phyloP scores from a whole-genome alignment of 1,284 basidiomycete genomes.

The Blastosporella zonata region DNA sequence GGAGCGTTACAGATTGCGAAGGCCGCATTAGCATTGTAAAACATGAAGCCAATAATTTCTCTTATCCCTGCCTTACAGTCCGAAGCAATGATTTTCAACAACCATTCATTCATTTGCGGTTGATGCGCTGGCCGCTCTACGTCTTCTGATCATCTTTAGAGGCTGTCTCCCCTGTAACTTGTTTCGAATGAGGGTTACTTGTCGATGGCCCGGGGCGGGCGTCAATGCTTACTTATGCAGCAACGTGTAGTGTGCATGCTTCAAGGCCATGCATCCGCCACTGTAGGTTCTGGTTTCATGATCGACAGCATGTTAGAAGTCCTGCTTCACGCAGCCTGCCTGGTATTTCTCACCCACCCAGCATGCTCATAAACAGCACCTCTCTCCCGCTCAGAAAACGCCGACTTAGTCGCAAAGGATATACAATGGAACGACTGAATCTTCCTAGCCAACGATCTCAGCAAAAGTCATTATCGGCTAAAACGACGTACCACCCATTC shows the following conservation, averaged over 20 bases:
- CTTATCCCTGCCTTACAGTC: not conserved
- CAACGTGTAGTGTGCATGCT: slow-evolving; percentile 3
- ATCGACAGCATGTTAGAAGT: slow-evolving; percentile 33
- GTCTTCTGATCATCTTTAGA: no score
- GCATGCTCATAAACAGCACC: slow-evolving; percentile 34
- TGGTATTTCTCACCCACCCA: slow-evolving; percentile 59
- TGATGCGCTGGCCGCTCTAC: no score
- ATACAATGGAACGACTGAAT: slow-evolving; percentile 12
- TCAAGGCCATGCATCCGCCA: not conserved
- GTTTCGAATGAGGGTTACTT: not conserved
- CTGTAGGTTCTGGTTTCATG: slow-evolving; percentile 1
- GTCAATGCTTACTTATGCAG: not conserved
- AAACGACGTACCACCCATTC: slow-evolving; percentile 62
- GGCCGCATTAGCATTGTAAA: slow-evolving; percentile 55
- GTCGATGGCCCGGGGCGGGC: not conserved
- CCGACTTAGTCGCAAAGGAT: not conserved
- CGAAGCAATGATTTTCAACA: not conserved
- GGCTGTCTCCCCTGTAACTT: not conserved
- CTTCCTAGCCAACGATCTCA: slow-evolving; percentile 8
- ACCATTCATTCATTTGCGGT: not conserved
- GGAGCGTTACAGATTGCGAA: slow-evolving; percentile 83
- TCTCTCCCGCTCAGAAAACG: slow-evolving; percentile 14
- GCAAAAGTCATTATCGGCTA: slow-evolving; percentile 38
- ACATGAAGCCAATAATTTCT: slow-evolving; percentile 1
- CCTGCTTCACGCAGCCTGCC: slow-evolving; percentile 69